Conservation (phyloP, 768 basidiomycete genomes). For the Gautieria morchelliformis region DNA sequence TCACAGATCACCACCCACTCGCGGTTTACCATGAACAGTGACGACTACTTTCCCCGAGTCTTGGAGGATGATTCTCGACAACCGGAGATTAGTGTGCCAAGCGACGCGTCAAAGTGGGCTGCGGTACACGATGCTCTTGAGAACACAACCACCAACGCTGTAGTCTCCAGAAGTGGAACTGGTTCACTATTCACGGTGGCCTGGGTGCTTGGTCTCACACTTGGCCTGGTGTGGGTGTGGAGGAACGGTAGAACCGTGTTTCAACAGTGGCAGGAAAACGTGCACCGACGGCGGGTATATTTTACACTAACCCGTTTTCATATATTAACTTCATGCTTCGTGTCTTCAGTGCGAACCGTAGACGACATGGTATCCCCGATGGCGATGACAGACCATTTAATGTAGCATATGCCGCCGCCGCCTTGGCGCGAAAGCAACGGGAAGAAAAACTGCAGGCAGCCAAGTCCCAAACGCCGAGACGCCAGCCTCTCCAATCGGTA, state of each 20-base stretch:
- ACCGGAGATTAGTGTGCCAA: not conserved
- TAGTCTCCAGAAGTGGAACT: not conserved
- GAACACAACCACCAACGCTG: not conserved
- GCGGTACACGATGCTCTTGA: slow-evolving; percentile 1
- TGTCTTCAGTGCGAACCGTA: slow-evolving; percentile 26
- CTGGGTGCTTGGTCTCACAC: slow-evolving; percentile 8
- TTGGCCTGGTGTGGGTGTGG: slow-evolving; percentile 3
- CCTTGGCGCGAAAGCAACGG: slow-evolving; percentile 43
- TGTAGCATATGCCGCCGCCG: slow-evolving; percentile 73
- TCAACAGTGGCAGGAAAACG: slow-evolving; percentile 9
- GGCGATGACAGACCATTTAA: slow-evolving; percentile 75
- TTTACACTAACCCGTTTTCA: not conserved
- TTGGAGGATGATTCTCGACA: not conserved
- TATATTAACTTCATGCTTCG: not conserved
- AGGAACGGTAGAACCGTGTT: slow-evolving; percentile 4
- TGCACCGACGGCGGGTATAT: slow-evolving; percentile 4
- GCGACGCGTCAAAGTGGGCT: slow-evolving; percentile 3
- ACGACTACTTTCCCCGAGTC: not conserved
- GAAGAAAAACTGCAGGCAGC: slow-evolving; percentile 31
- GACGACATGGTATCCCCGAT: slow-evolving; percentile 79
- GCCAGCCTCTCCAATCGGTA: slow-evolving; percentile 21
- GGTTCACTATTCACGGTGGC: slow-evolving; percentile 1
- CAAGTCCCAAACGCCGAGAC: slow-evolving; percentile 20
- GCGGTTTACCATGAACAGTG: not conserved
- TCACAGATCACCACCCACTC: not conserved